These are phyloP conservation scores for Pelargonium cotyledonis DNA, from an alignment of 441 rosid species.

Conservation along the genomic window DNA sequence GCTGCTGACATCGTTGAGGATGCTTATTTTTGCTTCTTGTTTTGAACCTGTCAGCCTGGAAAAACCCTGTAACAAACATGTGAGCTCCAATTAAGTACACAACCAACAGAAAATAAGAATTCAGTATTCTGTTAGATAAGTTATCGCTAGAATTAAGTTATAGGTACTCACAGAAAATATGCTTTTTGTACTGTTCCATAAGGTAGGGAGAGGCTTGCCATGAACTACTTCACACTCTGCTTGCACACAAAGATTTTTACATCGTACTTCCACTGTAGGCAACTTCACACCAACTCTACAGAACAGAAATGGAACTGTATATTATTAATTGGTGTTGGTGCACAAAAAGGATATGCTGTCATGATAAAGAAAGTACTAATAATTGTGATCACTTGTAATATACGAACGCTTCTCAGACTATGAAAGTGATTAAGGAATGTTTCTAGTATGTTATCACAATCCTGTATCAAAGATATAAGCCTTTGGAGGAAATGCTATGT, in stretches of 20 bases:
- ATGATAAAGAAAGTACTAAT: too few species aligned
- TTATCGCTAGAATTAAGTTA: neutral
- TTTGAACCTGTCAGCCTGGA: conserved; percentile 20
- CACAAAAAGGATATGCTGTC: too few species aligned
- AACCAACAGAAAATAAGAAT: neutral
- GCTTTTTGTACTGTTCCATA: conserved; percentile 43
- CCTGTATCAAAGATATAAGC: too few species aligned
- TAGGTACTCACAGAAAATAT: conserved; percentile 30
- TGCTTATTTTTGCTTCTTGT: conserved; percentile 32
- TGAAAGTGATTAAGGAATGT: too few species aligned
- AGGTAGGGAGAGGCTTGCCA: conserved; percentile 53
- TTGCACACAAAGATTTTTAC: conserved; percentile 36
- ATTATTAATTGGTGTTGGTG: too few species aligned
- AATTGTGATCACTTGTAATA: too few species aligned
- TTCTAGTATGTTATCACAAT: too few species aligned
- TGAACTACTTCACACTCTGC: conserved; percentile 42
- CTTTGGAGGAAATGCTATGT: too few species aligned
- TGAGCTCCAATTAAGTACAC: conserved; percentile 8
- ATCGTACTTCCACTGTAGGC: conserved; percentile 53
- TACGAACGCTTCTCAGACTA: too few species aligned
- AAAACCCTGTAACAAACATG: conserved; percentile 24
- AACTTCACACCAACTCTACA: conserved; percentile 41
- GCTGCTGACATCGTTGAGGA: conserved; percentile 42
- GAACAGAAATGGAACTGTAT: neutral
- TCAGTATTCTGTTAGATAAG: neutral